Percentiles rank a stretch among this genome's conserved stretches.
Conservation (phyloP, 2,329 filamentous ascomycete species). For the Penicillium griseofulvum region DNA sequence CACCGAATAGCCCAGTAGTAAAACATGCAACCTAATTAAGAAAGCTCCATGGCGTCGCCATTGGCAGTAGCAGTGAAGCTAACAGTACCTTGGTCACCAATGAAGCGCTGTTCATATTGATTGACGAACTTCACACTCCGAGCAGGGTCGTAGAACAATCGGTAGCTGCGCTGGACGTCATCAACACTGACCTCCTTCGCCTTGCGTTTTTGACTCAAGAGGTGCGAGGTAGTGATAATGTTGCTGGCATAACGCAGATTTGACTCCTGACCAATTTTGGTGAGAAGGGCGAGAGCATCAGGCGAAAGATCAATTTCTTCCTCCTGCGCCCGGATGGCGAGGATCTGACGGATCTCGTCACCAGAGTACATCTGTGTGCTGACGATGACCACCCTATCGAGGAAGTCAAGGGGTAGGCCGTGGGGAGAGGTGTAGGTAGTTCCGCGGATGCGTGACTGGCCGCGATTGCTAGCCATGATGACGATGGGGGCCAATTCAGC, state of each 20-base stretch:
- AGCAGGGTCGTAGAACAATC: slow-evolving; percentile 85
- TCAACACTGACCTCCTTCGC: slow-evolving; percentile 79
- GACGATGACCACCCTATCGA: slow-evolving; percentile 94
- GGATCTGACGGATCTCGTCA: slow-evolving; percentile 88
- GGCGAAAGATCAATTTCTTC: slow-evolving; percentile 91
- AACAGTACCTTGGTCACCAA: slow-evolving; percentile 80
- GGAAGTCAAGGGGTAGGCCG: slow-evolving; percentile 89
- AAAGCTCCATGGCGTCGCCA: slow-evolving; percentile 69
- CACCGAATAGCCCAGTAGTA: slow-evolving; percentile 15
- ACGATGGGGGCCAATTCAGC: slow-evolving; percentile 93
- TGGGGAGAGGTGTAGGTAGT: slow-evolving; percentile 93
- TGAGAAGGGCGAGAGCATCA: slow-evolving; percentile 86
- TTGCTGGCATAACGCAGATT: slow-evolving; percentile 96
- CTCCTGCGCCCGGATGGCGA: slow-evolving; percentile 88
- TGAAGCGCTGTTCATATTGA: slow-evolving; percentile 88
- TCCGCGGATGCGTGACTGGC: slow-evolving; percentile 84
- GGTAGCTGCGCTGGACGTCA: slow-evolving; percentile 91
- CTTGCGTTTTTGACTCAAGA: slow-evolving; percentile 80
- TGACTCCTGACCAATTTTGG: slow-evolving; percentile 91
- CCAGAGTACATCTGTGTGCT: slow-evolving; percentile 80
- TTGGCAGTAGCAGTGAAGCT: slow-evolving; percentile 58
- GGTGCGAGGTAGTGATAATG: slow-evolving; percentile 89
- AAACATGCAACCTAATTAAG: slow-evolving; percentile 39
- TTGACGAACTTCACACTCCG: slow-evolving; percentile 87
- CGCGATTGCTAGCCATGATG: slow-evolving; percentile 98